Percentiles rank a stretch among this genome's conserved stretches.
These are phyloP conservation scores for Amanita fuliginea DNA, from an alignment of 768 basidiomycete genomes.

Conservation along the genomic window DNA sequence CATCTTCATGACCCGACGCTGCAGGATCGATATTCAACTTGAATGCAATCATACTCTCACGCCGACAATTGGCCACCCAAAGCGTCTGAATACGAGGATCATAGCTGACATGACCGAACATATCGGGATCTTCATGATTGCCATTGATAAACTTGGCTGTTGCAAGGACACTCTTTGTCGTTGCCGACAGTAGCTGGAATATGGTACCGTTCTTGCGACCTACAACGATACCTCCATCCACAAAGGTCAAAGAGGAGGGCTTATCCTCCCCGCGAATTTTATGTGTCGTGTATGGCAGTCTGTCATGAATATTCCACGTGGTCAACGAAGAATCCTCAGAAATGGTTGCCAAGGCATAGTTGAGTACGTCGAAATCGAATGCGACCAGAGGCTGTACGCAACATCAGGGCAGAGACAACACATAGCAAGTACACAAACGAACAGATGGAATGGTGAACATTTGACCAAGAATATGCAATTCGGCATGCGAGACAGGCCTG, in stretches of 20 bases:
- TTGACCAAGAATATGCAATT: conserved; percentile 58
- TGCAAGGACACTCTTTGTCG: conserved; percentile 62
- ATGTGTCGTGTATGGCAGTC: conserved; percentile 62
- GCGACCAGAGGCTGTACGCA: conserved; percentile 56
- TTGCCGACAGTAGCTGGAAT: conserved; percentile 73
- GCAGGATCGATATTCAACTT: conserved; percentile 61
- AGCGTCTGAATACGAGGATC: conserved; percentile 78
- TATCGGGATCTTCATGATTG: conserved; percentile 60
- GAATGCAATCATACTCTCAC: conserved; percentile 76
- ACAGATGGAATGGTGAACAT: conserved; percentile 64
- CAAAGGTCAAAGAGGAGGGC: conserved; percentile 77
- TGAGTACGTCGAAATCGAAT: conserved; percentile 76
- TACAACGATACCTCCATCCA: conserved; percentile 77
- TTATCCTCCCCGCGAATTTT: conserved; percentile 70
- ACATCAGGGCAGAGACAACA: conserved; percentile 3
- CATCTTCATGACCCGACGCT: conserved; percentile 49
- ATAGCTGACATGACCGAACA: conserved; percentile 84
- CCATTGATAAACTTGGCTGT: conserved; percentile 73
- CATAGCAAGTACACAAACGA: conserved; percentile 16
- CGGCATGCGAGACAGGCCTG: conserved; percentile 57
- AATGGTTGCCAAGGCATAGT: conserved; percentile 70
- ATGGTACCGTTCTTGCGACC: conserved; percentile 79
- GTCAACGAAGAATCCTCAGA: conserved; percentile 75
- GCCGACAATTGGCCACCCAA: conserved; percentile 80
- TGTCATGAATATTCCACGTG: conserved; percentile 75